Percentiles rank a stretch among this genome's conserved stretches.
These are phyloP conservation scores for Pulveroboletus sp. DNA, from an alignment of 768 basidiomycete genomes.

Conservation along the genomic window DNA sequence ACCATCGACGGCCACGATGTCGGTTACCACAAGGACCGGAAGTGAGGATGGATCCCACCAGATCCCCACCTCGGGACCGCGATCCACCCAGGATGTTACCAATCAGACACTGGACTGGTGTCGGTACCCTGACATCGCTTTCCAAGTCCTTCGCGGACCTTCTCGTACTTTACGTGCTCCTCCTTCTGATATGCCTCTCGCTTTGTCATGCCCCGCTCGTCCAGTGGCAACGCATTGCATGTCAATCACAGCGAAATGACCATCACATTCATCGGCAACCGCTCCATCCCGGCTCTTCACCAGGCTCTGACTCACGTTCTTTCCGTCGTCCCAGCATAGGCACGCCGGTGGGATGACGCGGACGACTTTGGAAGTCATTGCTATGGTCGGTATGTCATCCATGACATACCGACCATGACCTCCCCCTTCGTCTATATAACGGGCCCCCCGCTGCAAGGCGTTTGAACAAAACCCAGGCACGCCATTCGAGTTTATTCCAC, in stretches of 20 bases:
- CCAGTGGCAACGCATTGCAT: not conserved
- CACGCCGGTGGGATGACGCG: too few relatives aligned
- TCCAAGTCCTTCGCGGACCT: not conserved
- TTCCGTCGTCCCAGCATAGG: too few relatives aligned
- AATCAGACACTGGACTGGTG: not conserved
- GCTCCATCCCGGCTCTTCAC: not conserved
- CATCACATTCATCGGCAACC: not conserved
- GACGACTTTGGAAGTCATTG: not conserved
- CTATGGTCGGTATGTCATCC: not conserved
- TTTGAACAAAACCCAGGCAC: not conserved
- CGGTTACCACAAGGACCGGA: not conserved
- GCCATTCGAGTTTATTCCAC: not conserved
- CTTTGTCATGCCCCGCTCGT: slow-evolving; percentile 2
- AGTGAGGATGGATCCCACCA: too few relatives aligned
- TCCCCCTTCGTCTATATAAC: slow-evolving; percentile 13
- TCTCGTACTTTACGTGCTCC: not conserved
- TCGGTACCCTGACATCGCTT: not conserved
- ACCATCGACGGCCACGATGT: not conserved
- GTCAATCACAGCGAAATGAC: too few relatives aligned
- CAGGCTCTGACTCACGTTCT: not conserved
- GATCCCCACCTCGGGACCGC: too few relatives aligned
- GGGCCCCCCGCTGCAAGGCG: not conserved
- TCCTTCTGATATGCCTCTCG: not conserved
- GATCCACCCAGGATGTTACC: too few relatives aligned
- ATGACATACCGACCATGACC: not conserved